Evolutionary conservation across 1,284 basidiomycete genomes (phyloP), one percentile per base, ranked within the genome.

Genomic region (Laetiporus sulphureus): DNA sequence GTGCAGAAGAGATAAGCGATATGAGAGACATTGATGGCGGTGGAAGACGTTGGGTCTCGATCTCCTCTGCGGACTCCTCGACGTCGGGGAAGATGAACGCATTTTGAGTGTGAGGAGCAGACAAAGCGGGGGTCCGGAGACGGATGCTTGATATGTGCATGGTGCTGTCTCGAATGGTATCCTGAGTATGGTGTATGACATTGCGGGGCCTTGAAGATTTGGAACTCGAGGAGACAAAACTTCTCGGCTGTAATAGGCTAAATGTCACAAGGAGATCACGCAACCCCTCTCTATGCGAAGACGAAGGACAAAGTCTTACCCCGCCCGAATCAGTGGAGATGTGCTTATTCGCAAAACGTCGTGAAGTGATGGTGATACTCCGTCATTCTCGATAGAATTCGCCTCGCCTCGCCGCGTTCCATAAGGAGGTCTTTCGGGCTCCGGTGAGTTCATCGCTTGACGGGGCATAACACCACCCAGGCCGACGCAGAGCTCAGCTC

Each of bases 141-240:
- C 66, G 59, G 57, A 81, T 69, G 46, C 66, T 70, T 6, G 82
- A 83, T 3, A 87, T 67, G 44, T 77, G 67, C 55, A 86, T 69
- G 0, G 83, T 85, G 50, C 63, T 71, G 22, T 75, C 66, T n/a
- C 83, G 74, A 46, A 87, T 86, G 33, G 70, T 66, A 48, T 71
- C 70, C 46, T 76, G 77, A 0, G 75, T 73, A 49, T 77, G 79
- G 18, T 25, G 65, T 11, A 58, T 51, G 31, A 50, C 36, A 36
- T 48, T 48, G 45, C 44, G 49, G 4, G 54, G 56, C 25, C 49
- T 51, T 27, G 61, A 62, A 29, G 57, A 50, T 41, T 50, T 54
- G 35, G 53, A 55, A 13, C 52, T 52, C 16, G 57, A 56, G 7
- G 67, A 59, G 35, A 59, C 59, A 47, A 55, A 64, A 47, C 62